Conservation (phyloP, 768 basidiomycete species). For the Mycena rosella region DNA sequence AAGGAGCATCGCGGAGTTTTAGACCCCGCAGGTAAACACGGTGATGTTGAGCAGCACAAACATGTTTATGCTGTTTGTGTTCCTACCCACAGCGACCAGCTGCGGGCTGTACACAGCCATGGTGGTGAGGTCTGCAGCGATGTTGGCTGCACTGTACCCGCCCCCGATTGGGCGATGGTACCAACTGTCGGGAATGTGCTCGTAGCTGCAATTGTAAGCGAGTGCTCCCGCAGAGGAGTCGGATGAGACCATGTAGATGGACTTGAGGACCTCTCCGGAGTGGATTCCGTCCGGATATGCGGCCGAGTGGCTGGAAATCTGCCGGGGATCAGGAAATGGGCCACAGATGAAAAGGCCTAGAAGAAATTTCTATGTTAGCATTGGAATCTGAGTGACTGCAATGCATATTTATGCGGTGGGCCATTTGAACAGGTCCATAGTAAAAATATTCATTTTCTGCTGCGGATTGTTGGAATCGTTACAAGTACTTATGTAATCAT, state of each 20-base stretch:
- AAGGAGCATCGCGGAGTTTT: neutral
- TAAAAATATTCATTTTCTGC: conserved; percentile 18
- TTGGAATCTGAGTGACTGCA: too few relatives aligned
- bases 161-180: conserved; percentile 8
- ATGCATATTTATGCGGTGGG: neutral
- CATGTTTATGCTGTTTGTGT: neutral
- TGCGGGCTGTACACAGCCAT: conserved; percentile 9
- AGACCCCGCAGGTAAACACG: conserved; percentile 2
- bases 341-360: neutral
- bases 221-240: neutral
- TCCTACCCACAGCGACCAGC: conserved; percentile 15
- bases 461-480: neutral
- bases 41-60: conserved; percentile 1
- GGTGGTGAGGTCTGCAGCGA: neutral
- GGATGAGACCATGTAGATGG: conserved; percentile 4
- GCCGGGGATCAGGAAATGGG: neutral
- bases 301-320: conserved; percentile 18
- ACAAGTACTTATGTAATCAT: too few relatives aligned
- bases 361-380: too few relatives aligned
- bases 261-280: neutral
- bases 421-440: conserved; percentile 22
- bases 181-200: conserved; percentile 26
- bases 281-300: conserved; percentile 4
- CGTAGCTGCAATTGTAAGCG: neutral
- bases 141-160: neutral